Evolutionary conservation across 148 eudicot genomes (phyloP).

Genomic region (Silene latifolia): DNA sequence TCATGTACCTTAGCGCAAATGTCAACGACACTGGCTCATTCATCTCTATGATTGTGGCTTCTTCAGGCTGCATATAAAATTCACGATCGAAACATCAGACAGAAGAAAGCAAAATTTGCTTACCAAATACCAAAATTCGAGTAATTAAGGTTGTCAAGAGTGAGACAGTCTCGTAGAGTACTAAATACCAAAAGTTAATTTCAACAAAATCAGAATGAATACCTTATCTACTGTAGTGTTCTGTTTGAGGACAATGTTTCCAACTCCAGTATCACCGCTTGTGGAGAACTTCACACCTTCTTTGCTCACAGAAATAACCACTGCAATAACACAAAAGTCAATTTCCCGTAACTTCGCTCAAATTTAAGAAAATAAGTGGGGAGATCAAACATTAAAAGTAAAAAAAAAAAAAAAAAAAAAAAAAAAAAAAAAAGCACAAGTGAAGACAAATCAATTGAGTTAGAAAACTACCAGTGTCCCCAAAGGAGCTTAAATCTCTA

Average conservation of each 20-base stretch:
- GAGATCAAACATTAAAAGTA: not conserved
- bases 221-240: constrained; percentile 96
- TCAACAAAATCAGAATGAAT: not conserved
- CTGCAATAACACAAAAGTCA: constrained; percentile 33
- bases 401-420: too few relatives aligned
- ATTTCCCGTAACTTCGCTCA: not conserved
- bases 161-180: not conserved
- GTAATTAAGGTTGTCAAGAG: too few relatives aligned
- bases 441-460: not conserved
- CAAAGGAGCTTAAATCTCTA: constrained; percentile 86
- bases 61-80: constrained; percentile 70
- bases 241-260: constrained; percentile 77
- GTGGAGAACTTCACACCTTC: constrained; percentile 91
- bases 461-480: constrained; percentile 64
- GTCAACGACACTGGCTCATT: constrained; percentile 82
- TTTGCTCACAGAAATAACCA: constrained; percentile 90
- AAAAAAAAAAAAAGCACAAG: not conserved
- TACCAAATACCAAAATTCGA: not conserved
- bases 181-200: not conserved
- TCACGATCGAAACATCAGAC: not conserved
- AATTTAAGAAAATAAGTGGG: not conserved
- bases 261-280: constrained; percentile 85
- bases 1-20: constrained; percentile 83
- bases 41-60: constrained; percentile 81
- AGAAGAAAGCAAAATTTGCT: not conserved